Percentiles rank a stretch among this genome's conserved stretches.
Evolutionary conservation across 2,329 filamentous ascomycete species (phyloP).

Genomic region (Pseudodiploospora longispora): DNA sequence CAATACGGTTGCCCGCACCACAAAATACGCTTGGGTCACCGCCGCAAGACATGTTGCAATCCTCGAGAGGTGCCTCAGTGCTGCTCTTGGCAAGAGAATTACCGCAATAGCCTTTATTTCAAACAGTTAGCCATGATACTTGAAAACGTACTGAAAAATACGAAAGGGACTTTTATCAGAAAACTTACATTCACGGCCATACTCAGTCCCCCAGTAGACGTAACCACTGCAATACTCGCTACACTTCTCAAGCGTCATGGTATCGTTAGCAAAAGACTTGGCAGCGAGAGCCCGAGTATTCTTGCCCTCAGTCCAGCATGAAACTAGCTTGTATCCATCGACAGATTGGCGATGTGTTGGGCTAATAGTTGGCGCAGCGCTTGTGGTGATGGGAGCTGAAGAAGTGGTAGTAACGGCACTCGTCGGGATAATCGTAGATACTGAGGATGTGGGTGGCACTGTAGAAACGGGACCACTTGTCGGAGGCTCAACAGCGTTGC

Average conservation of each 20-base stretch:
- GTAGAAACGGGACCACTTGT: slow-evolving; percentile 10
- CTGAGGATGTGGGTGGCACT: neutral
- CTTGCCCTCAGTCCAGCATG: slow-evolving; percentile 41
- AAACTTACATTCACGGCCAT: slow-evolving; percentile 39
- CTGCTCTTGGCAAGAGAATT: slow-evolving; percentile 28
- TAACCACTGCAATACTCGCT: slow-evolving; percentile 37
- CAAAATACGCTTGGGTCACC: slow-evolving; percentile 34
- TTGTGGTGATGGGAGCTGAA: neutral
- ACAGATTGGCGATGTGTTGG: slow-evolving; percentile 30
- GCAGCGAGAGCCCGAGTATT: slow-evolving; percentile 35
- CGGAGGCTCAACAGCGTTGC: slow-evolving; percentile 13
- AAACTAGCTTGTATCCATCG: slow-evolving; percentile 36
- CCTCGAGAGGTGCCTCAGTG: slow-evolving; percentile 18
- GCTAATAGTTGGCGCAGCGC: slow-evolving; percentile 2
- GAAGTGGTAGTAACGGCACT: neutral
- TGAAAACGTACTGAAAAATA: neutral
- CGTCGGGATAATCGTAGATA: neutral
- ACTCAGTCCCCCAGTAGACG: slow-evolving; percentile 43
- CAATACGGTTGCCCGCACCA: slow-evolving; percentile 34
- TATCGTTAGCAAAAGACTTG: slow-evolving; percentile 33
- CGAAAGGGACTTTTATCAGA: no score
- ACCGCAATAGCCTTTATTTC: slow-evolving; percentile 36
- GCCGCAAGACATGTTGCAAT: slow-evolving; percentile 33
- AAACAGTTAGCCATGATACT: slow-evolving; percentile 1
- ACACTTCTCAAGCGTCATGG: slow-evolving; percentile 43